Percentiles rank a stretch among this genome's conserved stretches.
These are phyloP conservation scores for Furcasterigmium sp. DNA, from an alignment of 2,329 filamentous ascomycete species.

Conservation along the genomic window DNA sequence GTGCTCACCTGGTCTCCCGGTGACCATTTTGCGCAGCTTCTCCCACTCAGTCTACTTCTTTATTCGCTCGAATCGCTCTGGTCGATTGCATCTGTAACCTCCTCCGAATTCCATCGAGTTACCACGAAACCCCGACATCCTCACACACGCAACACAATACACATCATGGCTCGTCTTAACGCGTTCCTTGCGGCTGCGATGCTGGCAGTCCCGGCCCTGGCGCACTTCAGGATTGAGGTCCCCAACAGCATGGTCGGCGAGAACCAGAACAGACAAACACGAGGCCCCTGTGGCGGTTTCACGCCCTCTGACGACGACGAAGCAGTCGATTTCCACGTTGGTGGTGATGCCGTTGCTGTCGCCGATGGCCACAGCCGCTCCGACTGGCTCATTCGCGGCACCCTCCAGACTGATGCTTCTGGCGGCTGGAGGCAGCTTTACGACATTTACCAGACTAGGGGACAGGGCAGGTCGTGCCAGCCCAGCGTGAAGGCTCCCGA, in stretches of 20 bases:
- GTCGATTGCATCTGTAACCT: too few species aligned
- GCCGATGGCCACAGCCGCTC: conserved; percentile 44
- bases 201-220: conserved; percentile 34
- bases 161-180: conserved; percentile 17
- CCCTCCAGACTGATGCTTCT: conserved; percentile 39
- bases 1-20: too few species aligned
- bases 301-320: conserved; percentile 33
- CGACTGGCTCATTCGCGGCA: conserved; percentile 56
- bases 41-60: too few species aligned
- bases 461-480: conserved; percentile 49
- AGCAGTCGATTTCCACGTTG: conserved; percentile 49
- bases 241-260: conserved; percentile 40
- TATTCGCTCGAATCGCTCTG: too few species aligned
- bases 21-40: too few species aligned
- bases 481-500: conserved; percentile 41
- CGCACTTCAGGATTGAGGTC: conserved; percentile 50
- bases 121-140: too few species aligned
- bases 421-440: conserved; percentile 51
- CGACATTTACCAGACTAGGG: conserved; percentile 48
- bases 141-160: not conserved
- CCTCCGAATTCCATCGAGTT: too few species aligned
- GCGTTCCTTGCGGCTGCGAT: conserved; percentile 21
- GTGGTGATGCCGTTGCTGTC: conserved; percentile 46
- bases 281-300: conserved; percentile 51
- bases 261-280: conserved; percentile 37